phyloP scores from a whole-genome alignment of 1,284 basidiomycete genomes.

The Ceratobasidium theobromae region DNA sequence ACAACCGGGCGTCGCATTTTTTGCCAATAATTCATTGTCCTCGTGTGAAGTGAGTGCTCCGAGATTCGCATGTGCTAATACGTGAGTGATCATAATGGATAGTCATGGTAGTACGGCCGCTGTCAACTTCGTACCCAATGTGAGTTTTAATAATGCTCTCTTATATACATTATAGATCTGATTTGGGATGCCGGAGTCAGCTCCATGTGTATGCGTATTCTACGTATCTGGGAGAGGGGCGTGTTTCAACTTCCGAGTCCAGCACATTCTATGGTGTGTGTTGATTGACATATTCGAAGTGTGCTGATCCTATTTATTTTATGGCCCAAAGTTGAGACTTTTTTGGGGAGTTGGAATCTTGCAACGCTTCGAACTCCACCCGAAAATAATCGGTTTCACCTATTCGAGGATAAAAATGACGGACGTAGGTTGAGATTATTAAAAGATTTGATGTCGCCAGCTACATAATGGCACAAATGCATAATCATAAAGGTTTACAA shows the following conservation, averaged over 20 bases:
- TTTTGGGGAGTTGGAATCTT: neutral
- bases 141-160: neutral
- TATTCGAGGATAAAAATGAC: neutral
- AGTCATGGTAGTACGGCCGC: neutral
- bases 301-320: neutral
- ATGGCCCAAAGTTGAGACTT: neutral
- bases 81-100: neutral
- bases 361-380: neutral
- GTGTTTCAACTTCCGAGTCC: neutral
- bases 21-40: neutral
- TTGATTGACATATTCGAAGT: neutral
- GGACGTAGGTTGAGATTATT: neutral
- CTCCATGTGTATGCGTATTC: constrained; percentile 1
- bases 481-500: too few relatives aligned
- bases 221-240: neutral
- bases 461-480: too few relatives aligned
- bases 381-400: neutral
- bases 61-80: neutral
- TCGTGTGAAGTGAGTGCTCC: neutral
- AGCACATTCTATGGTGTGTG: neutral
- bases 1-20: neutral
- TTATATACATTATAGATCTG: neutral
- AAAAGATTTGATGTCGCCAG: too few relatives aligned
- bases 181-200: neutral
- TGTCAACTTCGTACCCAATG: neutral